Evolutionary conservation across 2,329 filamentous ascomycete genomes (phyloP).

Genomic region (Microcyclospora pomicola): DNA sequence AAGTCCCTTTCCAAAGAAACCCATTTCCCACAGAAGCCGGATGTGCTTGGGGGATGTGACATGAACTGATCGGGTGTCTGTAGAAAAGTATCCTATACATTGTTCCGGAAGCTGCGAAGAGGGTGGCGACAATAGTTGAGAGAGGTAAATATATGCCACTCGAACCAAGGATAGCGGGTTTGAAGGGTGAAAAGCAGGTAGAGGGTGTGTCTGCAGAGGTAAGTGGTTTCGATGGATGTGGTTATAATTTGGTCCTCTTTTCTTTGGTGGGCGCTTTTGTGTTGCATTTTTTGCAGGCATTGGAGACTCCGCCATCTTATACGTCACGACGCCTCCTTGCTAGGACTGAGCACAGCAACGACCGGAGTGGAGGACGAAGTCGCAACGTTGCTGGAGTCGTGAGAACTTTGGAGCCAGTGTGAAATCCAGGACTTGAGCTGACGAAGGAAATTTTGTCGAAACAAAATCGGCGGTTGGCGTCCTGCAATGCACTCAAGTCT

Average conservation of each 20-base stretch:
- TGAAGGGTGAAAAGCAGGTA: constrained; percentile 79
- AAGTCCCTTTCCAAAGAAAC: constrained; percentile 91
- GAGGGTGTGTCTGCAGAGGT: constrained; percentile 67
- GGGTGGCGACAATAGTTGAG: constrained; percentile 53
- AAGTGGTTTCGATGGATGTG: constrained; percentile 71
- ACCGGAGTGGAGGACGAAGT: no score
- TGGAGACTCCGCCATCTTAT: no score
- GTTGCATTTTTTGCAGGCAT: constrained; percentile 4
- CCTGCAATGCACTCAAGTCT: no score
- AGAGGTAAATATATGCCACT: constrained; percentile 62
- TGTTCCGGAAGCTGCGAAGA: constrained; percentile 49
- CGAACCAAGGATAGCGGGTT: constrained; percentile 83
- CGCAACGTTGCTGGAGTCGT: no score
- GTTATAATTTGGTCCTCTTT: constrained; percentile 44
- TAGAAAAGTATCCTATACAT: constrained; percentile 68
- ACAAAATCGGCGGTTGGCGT: no score
- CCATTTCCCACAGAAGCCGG: constrained; percentile 82
- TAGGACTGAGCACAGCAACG: no score
- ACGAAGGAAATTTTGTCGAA: no score
- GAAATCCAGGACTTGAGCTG: no score
- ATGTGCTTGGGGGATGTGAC: constrained; percentile 64
- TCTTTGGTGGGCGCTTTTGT: constrained; percentile 10
- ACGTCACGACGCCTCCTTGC: no score
- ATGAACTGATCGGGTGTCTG: constrained; percentile 68
- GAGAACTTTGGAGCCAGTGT: no score